phyloP scores from a whole-genome alignment of 2,329 filamentous ascomycete species.

The Cercospora zeina region DNA sequence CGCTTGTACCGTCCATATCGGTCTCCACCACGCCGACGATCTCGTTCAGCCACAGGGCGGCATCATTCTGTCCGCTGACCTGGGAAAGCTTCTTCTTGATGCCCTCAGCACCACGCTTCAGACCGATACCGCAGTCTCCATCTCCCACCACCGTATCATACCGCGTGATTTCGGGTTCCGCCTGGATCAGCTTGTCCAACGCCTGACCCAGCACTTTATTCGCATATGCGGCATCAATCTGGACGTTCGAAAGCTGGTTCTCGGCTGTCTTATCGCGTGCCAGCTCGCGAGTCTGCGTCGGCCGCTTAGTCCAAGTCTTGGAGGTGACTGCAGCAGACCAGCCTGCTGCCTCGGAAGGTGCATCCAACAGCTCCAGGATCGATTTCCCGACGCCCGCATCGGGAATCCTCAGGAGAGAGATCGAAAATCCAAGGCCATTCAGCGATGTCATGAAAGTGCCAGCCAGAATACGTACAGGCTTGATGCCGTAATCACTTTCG shows the following conservation, averaged over 20 bases:
- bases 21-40: constrained; percentile 66
- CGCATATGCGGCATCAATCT: constrained; percentile 54
- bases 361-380: constrained; percentile 68
- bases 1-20: constrained; percentile 72
- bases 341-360: constrained; percentile 65
- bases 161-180: constrained; percentile 64
- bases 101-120: constrained; percentile 81
- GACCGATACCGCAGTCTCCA: constrained; percentile 82
- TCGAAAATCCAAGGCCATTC: constrained; percentile 70
- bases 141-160: constrained; percentile 83
- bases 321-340: constrained; percentile 63
- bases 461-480: constrained; percentile 61
- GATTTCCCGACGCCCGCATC: constrained; percentile 61
- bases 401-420: constrained; percentile 64
- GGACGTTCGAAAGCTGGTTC: constrained; percentile 55
- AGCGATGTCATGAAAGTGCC: constrained; percentile 72
- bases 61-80: constrained; percentile 46
- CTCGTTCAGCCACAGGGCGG: constrained; percentile 59
- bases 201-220: constrained; percentile 57
- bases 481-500: constrained; percentile 58
- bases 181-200: constrained; percentile 62
- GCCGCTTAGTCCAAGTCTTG: constrained; percentile 57
- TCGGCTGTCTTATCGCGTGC: constrained; percentile 43
- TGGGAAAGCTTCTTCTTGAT: constrained; percentile 51
- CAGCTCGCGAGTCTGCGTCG: constrained; percentile 42